These are phyloP conservation scores for Collybiopsis luxurians DNA, from an alignment of 768 basidiomycete species.

Conservation along the genomic window DNA sequence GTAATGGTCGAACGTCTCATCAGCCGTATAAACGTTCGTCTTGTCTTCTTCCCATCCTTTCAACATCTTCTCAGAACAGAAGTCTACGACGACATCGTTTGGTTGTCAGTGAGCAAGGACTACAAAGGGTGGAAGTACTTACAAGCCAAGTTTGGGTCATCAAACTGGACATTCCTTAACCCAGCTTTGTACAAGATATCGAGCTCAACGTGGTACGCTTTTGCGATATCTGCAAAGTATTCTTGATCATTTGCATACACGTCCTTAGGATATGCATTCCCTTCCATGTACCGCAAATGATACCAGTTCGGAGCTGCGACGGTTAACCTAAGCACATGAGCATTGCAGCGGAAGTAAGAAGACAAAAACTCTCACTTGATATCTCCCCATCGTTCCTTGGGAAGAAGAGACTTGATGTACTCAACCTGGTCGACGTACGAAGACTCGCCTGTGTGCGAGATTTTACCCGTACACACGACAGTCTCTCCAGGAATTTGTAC, in stretches of 20 bases:
- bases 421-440: conserved; percentile 41
- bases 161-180: conserved; percentile 6
- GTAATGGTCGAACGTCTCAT: conserved; percentile 2
- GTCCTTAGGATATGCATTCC: conserved; percentile 28
- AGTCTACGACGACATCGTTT: background rate
- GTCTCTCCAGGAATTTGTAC: conserved; percentile 3
- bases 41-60: conserved; percentile 7
- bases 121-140: background rate
- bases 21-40: background rate
- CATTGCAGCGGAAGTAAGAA: too few relatives aligned
- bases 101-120: background rate
- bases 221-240: conserved; percentile 48
- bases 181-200: conserved; percentile 42
- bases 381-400: conserved; percentile 30
- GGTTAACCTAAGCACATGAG: conserved; percentile 25
- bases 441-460: background rate
- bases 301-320: conserved; percentile 46
- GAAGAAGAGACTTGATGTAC: conserved; percentile 36
- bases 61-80: conserved; percentile 9
- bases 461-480: conserved; percentile 6
- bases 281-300: conserved; percentile 35
- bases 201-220: conserved; percentile 44
- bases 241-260: conserved; percentile 41
- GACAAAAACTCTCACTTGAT: conserved; percentile 29
- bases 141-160: conserved; percentile 6